Base-by-base conservation (phyloP, 805 yeast genomes). In the Candida loeiensis region DNA sequence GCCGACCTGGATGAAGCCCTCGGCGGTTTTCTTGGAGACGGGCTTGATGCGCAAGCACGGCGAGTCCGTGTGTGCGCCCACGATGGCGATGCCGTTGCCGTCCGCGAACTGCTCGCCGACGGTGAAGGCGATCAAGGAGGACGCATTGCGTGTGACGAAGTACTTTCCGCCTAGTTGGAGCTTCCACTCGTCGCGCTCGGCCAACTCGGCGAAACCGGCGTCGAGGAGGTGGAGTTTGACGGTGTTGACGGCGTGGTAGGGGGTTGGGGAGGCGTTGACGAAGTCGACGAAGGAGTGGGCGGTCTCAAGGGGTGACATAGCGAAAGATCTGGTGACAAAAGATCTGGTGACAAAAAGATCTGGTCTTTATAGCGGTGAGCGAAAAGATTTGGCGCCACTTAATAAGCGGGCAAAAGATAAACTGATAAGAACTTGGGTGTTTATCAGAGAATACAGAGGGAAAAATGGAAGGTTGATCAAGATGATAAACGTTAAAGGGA, bases 41-140 rank as follows among this genome's bases (percentile, higher is more conserved):
- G 99, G 99, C 64, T 91, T 93, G 49, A 91, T 77, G 56, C 95
- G 76, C 48, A 91, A 70, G 22, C 87, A 80, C 8, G 98, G 98
- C 4, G 95, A 85, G 61, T 91, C 99, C 0, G 97, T 90, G 62
- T 91, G 99, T 1, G 96, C 96, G 13, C 98, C 99, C 25, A 90
- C 84, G 39, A 93, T 81, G 4, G 97, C 79, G 45, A 89, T 71
- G 7, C 95, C 91, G 46, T 82, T 80, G 8, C 95, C 96, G 3
- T 85, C 80, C 38, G 59, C 53, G 79, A 85, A 86, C 35, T 77
- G 56, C 1, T 73, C 73, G 26, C 96, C 96, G 14, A 88, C 82
- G 2, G 81, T 76, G 63, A 91, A 90, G 1, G 96, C 96, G 48
- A 91, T 80, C 18, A 91, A 69, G 1, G 96, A 86, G 2, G 96